Evolutionary conservation across 441 rosid species (phyloP).

Genomic region (Brassica balearica): DNA sequence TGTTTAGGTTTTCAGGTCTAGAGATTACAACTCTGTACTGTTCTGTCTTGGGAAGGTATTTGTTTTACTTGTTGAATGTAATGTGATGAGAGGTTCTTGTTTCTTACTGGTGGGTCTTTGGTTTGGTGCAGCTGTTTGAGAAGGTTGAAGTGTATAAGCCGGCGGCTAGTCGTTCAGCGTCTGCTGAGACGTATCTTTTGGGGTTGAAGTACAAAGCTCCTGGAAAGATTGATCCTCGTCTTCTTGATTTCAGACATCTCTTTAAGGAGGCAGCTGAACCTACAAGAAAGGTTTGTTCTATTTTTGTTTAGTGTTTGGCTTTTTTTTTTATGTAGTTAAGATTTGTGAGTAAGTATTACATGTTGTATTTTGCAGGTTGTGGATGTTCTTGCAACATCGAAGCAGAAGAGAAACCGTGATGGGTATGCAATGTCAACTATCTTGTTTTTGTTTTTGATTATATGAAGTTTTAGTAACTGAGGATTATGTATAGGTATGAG

Average conservation of each 20-base stretch:
- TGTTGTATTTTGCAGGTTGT: conserved; percentile 56
- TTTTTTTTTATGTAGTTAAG: background rate
- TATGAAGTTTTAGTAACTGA: background rate
- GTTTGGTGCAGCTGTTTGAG: conserved; percentile 68
- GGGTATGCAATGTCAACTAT: conserved; percentile 60
- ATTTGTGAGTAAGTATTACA: conserved; percentile 7
- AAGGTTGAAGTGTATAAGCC: conserved; percentile 95
- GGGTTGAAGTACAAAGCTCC: conserved; percentile 90
- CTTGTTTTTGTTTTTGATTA: background rate
- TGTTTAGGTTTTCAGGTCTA: conserved; percentile 85
- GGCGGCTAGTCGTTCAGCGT: conserved; percentile 85
- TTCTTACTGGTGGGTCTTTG: conserved; percentile 11
- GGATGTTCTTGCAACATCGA: conserved; percentile 75
- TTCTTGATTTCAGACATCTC: conserved; percentile 78
- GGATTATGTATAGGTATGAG: conserved; percentile 59
- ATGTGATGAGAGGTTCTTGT: background rate
- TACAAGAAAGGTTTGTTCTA: conserved; percentile 53
- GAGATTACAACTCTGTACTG: conserved; percentile 80
- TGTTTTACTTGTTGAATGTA: background rate
- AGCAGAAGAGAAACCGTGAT: conserved; percentile 82
- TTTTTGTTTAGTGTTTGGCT: background rate
- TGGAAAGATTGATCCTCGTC: conserved; percentile 85
- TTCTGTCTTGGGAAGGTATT: conserved; percentile 79
- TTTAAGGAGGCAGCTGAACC: conserved; percentile 78
- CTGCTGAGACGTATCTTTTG: conserved; percentile 86